A percentile compares a stretch with the other conserved stretches of the same genome.
phyloP scores from a whole-genome alignment of 805 yeast genomes.

The Candida succiphila region DNA sequence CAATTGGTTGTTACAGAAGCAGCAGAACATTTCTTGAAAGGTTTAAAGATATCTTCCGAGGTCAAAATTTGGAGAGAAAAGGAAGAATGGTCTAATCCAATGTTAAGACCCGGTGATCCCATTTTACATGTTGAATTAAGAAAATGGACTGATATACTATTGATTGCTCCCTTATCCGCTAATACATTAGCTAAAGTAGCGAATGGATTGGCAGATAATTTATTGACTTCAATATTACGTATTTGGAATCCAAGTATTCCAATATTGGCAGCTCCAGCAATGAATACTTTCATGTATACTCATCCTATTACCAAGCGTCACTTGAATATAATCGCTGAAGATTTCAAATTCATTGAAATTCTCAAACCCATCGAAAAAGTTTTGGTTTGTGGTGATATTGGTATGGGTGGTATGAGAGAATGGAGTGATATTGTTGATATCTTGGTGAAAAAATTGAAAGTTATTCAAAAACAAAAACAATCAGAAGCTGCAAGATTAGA shows the following conservation, averaged over 20 bases:
- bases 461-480: conserved; percentile 45
- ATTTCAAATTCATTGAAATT: conserved; percentile 55
- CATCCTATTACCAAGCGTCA: conserved; percentile 47
- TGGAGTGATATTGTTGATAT: conserved; percentile 75
- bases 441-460: conserved; percentile 62
- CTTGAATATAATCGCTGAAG: conserved; percentile 41
- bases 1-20: conserved; percentile 79
- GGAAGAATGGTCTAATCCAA: conserved; percentile 71
- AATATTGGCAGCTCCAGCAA: conserved; percentile 47
- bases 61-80: conserved; percentile 86
- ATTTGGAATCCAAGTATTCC: conserved; percentile 57
- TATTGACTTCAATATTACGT: conserved; percentile 46
- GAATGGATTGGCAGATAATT: conserved; percentile 47
- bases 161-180: conserved; percentile 49
- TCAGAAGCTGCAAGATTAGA: conserved; percentile 31
- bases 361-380: conserved; percentile 53
- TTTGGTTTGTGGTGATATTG: conserved; percentile 48
- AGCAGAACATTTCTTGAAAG: conserved; percentile 70
- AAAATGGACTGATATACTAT: conserved; percentile 50
- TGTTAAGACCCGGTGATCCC: conserved; percentile 82
- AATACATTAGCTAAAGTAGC: conserved; percentile 48
- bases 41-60: conserved; percentile 46
- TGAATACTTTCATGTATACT: conserved; percentile 52
- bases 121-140: conserved; percentile 65
- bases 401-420: conserved; percentile 64